Base-by-base conservation (phyloP, 495 filamentous ascomycete species). In the Daldinia loculata region DNA sequence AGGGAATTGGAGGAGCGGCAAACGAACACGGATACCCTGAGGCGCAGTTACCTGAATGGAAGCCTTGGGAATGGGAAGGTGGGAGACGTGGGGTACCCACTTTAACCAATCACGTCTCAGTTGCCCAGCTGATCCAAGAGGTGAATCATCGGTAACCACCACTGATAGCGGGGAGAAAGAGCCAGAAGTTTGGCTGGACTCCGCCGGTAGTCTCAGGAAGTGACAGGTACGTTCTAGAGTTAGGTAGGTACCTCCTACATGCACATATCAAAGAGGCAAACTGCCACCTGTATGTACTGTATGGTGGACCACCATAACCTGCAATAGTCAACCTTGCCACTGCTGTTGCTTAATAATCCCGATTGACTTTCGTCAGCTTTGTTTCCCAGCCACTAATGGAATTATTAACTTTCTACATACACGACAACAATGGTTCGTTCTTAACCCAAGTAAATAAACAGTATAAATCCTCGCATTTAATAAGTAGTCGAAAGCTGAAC, bases 31-130 rank as follows among this genome's bases (percentile, higher is more conserved):
- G 55, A 61, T 41, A 63, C 41, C 70, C 66, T 19, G 73, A 73
- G 73, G 73, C 67, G 75, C 70, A 77, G 74, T 69, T 45, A 30
- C 72, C 68, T 61, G 67, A 71, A 69, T 75, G 63, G 75, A 77
- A 77, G 63, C 66, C 67, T 72, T 75, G 53, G 63, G 75, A 77
- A 77, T 59, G 56, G 29, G 66, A 74, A 67, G 53, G n/a, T n/a
- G n/a, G n/a, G 70, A 59, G 73, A 61, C n/a, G 68, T 48, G 61
- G 67, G 53, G 52, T 26, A 6, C 3, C 26, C 6, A 30, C 22
- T 14, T 11, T 30, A 30, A 14, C 75, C 75, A 77, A 76, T 77
- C 43, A 72, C 6, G 26, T 48, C 17, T n/a, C 45, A 52, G 17
- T 41, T 41, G 45, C 7, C 12, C 56, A 61, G 67, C 26, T 66